phyloP scores from a whole-genome alignment of 176 grass and related monocot genomes.

The Aegilops bicornis region DNA sequence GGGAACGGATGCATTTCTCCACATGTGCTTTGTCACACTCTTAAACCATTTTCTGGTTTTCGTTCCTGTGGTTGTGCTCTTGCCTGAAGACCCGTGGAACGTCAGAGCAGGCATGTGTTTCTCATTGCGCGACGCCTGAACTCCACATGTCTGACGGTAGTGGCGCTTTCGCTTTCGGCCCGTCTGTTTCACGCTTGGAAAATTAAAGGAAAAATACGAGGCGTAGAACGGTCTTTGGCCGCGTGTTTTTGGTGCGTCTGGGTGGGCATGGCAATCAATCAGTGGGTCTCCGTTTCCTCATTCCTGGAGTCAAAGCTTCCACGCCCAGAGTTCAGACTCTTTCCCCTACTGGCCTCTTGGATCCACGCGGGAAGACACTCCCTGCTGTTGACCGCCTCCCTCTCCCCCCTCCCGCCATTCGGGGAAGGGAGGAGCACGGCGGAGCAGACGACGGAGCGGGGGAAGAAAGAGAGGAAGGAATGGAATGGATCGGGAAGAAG shows the following conservation, averaged over 20 bases:
- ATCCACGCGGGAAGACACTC: constrained; percentile 37
- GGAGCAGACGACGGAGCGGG: neutral
- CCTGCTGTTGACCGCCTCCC: constrained; percentile 42
- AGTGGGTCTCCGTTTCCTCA: neutral
- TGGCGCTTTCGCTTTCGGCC: neutral
- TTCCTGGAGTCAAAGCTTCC: constrained; percentile 15
- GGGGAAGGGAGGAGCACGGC: neutral
- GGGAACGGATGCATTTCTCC: neutral
- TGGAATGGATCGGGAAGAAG: neutral
- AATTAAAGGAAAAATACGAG: neutral
- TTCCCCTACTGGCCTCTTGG: neutral
- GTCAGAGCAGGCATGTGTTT: neutral
- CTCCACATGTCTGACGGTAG: neutral
- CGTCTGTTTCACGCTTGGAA: neutral
- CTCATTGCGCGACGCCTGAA: neutral
- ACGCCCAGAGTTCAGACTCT: neutral
- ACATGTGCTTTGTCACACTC: neutral
- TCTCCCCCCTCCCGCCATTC: neutral
- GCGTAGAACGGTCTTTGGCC: neutral
- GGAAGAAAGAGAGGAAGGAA: neutral
- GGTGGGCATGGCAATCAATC: neutral
- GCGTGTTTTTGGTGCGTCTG: neutral
- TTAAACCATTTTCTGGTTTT: no score
- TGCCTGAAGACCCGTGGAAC: neutral
- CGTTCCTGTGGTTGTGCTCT: neutral